Percentiles rank a stretch among this genome's conserved stretches.
Evolutionary conservation across 1,284 basidiomycete species (phyloP).

Genomic region (Fomitopsis palustris): DNA sequence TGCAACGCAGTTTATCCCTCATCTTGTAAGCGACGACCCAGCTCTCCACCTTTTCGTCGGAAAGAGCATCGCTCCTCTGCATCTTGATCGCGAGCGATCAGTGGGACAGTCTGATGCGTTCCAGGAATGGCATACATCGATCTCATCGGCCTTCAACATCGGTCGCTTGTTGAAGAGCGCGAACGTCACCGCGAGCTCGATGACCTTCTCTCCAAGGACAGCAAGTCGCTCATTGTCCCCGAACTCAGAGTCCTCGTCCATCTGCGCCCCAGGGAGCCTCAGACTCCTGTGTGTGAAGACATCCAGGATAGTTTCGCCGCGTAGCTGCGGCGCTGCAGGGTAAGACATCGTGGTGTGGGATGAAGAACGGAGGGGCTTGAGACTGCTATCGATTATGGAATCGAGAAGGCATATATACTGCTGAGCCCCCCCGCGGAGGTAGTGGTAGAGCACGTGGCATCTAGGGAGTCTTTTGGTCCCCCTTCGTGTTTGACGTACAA

Average conservation of each 20-base stretch:
- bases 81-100: slow-evolving; percentile 13
- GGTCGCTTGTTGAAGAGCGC: slow-evolving; percentile 54
- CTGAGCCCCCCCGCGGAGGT: slow-evolving; percentile 9
- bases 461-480: no score
- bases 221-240: slow-evolving; percentile 59
- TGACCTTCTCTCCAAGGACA: slow-evolving; percentile 47
- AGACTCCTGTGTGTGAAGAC: slow-evolving; percentile 68
- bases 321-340: slow-evolving; percentile 37
- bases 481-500: no score
- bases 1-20: slow-evolving; percentile 54
- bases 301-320: slow-evolving; percentile 54
- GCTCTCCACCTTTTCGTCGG: slow-evolving; percentile 43
- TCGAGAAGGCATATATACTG: slow-evolving; percentile 17
- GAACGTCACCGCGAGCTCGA: slow-evolving; percentile 48
- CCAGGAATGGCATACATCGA: slow-evolving; percentile 38
- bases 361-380: slow-evolving; percentile 27
- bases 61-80: slow-evolving; percentile 34
- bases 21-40: slow-evolving; percentile 61
- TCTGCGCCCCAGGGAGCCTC: slow-evolving; percentile 38
- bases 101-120: no score
- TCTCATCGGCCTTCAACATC: slow-evolving; percentile 41
- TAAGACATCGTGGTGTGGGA: slow-evolving; percentile 24
- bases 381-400: slow-evolving; percentile 10
- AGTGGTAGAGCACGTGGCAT: slow-evolving; percentile 25
- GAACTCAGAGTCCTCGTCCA: slow-evolving; percentile 36